phyloP scores from a whole-genome alignment of 371 early-diverging fungal genomes.

The Sporodiniella umbellata region DNA sequence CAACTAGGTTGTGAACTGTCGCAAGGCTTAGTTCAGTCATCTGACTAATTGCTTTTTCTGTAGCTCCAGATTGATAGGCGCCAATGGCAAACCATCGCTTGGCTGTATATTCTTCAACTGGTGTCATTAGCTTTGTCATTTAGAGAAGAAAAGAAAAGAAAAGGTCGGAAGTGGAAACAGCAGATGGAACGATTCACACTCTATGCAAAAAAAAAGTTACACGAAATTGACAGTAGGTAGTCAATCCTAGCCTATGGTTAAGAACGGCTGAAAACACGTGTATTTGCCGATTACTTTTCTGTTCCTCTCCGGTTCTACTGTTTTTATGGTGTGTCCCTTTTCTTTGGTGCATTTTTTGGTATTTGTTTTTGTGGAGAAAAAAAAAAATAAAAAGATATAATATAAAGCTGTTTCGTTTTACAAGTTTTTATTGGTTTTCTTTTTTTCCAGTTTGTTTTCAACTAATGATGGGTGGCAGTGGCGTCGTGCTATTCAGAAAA shows the following conservation, averaged over 20 bases:
- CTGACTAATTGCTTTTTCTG: conserved; percentile 37
- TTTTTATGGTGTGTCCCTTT: too few relatives aligned
- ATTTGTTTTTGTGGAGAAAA: too few relatives aligned
- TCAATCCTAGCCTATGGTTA: neutral
- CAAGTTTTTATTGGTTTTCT: neutral
- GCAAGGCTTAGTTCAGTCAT: conserved; percentile 38
- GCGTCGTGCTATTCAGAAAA: conserved; percentile 3
- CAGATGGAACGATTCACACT: neutral
- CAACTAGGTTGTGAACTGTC: conserved; percentile 36
- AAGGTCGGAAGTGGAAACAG: neutral
- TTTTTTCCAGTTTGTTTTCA: neutral
- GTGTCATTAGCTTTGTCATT: neutral
- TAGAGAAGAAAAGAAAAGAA: neutral
- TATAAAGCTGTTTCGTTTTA: neutral
- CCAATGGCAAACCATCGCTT: conserved; percentile 43
- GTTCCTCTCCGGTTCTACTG: too few relatives aligned
- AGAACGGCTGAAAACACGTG: too few relatives aligned
- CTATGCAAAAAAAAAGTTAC: neutral
- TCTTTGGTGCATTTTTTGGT: too few relatives aligned
- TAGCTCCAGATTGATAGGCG: conserved; percentile 46
- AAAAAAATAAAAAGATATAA: too few relatives aligned
- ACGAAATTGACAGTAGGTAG: neutral
- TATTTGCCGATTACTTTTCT: too few relatives aligned
- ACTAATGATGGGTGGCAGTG: conserved; percentile 4
- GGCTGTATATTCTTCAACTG: neutral